Evolutionary conservation across 2,329 filamentous ascomycete genomes (phyloP).

Genomic region (Aspergillus pseudotamarii): DNA sequence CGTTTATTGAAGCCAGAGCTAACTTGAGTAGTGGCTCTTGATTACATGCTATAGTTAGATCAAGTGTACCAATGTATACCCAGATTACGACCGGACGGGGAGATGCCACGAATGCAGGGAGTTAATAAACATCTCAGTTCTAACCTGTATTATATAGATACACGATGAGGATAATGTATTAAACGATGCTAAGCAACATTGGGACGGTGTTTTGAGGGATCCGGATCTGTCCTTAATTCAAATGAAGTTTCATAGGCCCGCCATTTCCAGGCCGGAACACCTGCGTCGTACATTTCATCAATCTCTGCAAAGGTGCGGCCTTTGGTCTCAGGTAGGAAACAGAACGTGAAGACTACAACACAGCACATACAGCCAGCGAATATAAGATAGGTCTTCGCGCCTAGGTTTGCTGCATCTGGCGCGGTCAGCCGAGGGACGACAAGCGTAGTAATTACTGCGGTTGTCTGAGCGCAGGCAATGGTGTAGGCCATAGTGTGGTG

Average conservation of each 20-base stretch:
- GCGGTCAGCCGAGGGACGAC: constrained; percentile 40
- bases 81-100: not conserved
- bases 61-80: constrained; percentile 1
- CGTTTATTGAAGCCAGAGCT: not conserved
- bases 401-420: constrained; percentile 35
- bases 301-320: constrained; percentile 37
- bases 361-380: constrained; percentile 37
- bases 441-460: constrained; percentile 44
- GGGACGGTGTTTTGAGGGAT: not conserved
- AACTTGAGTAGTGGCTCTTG: not conserved
- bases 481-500: constrained; percentile 43
- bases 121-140: not conserved
- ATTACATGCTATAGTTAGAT: not conserved
- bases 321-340: constrained; percentile 35
- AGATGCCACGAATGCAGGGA: not conserved
- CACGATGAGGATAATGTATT: not conserved
- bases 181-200: not conserved
- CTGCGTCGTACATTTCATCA: constrained; percentile 38
- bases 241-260: constrained; percentile 29
- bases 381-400: constrained; percentile 38
- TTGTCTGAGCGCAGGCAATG: constrained; percentile 38
- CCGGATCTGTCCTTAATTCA: not conserved
- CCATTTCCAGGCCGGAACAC: constrained; percentile 37
- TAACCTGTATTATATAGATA: not conserved
- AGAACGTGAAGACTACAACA: constrained; percentile 32